Evolutionary conservation across 2,329 filamentous ascomycete genomes (phyloP), one percentile per base, ranked within the genome.

Genomic region (Trichoderma breve): DNA sequence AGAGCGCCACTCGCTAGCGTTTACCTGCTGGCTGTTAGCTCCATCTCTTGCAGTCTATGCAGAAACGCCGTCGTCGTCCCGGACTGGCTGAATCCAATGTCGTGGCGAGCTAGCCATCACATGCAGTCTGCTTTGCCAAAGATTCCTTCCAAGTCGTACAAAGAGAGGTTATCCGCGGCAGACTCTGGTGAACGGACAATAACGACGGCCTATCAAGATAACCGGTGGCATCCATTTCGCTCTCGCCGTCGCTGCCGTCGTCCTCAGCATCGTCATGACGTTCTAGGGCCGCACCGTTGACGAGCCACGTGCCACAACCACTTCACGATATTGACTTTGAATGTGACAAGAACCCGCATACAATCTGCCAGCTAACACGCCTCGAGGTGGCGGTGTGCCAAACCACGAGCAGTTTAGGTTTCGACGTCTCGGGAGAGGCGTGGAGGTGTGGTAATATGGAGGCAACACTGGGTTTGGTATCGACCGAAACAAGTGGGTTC

Each of bases 201-300:
- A 32, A 26, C 8, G 51, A 64, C 24, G 11, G 6, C 30, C 47
- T 26, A 28, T 65, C 43, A 28, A 28, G 30, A 21, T 15, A 32
- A 4, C 14, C 43, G 14, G 47, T 32, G 58, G 8, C 8, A 58
- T 55, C 18, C 51, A 24, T 39, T 26, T 62, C 66, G 55, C 53
- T 75, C 72, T 72, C 62, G 73, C 61, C 61, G 71, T 62, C 71
- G 43, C 62, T 71, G 53, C 71, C 68, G 43, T 73, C 74, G 30
- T 71, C 36, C 72, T 69, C 73, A 73, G 24, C 34, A 43, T 71
- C 63, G n/a, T 64, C 34, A 21, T 28, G 28, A 66, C 73, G 61
- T 75, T 76, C 73, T 79, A 77, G 76, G 74, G 73, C 77, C 77
- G 77, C 77, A 79, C 77, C 77, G 73, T 75, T 75, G 69, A 73